Conservation (phyloP, 257 asterid genomes). For the Marsdenia floribunda region DNA sequence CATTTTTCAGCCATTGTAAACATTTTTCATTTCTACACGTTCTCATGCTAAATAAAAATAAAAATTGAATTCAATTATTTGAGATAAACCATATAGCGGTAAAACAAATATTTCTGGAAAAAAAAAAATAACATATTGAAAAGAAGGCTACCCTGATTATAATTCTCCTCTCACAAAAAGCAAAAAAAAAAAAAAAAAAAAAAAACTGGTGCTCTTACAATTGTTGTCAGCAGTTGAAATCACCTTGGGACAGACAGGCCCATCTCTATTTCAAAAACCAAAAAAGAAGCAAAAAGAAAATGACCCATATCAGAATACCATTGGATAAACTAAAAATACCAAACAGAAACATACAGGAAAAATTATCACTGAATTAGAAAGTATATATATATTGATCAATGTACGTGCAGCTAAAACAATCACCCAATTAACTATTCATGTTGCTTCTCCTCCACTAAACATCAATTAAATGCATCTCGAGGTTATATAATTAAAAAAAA, state of each 20-base stretch:
- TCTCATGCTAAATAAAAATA: no score
- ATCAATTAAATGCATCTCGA: constrained; percentile 6
- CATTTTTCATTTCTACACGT: no score
- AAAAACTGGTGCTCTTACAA: constrained; percentile 17
- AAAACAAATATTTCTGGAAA: no score
- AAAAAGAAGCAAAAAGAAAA: constrained; percentile 28
- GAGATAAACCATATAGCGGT: no score
- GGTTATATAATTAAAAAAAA: constrained; percentile 7
- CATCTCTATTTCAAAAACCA: constrained; percentile 56
- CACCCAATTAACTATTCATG: constrained; percentile 9
- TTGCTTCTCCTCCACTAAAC: not conserved
- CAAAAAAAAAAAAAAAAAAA: no score
- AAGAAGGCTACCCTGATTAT: no score
- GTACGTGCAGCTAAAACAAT: not conserved
- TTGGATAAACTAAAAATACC: not conserved
- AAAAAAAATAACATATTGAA: no score
- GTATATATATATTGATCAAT: not conserved
- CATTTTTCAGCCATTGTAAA: no score
- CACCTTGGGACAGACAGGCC: constrained; percentile 93
- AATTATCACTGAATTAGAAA: not conserved
- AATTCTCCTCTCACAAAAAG: no score
- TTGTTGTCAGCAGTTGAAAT: constrained; percentile 33
- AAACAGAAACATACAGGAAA: not conserved
- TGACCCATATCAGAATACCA: constrained; percentile 37
- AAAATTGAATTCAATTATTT: no score